These are phyloP conservation scores for Poterioochromonas sp. DNA, from an alignment of 352 stramenopile species.

Conservation along the genomic window DNA sequence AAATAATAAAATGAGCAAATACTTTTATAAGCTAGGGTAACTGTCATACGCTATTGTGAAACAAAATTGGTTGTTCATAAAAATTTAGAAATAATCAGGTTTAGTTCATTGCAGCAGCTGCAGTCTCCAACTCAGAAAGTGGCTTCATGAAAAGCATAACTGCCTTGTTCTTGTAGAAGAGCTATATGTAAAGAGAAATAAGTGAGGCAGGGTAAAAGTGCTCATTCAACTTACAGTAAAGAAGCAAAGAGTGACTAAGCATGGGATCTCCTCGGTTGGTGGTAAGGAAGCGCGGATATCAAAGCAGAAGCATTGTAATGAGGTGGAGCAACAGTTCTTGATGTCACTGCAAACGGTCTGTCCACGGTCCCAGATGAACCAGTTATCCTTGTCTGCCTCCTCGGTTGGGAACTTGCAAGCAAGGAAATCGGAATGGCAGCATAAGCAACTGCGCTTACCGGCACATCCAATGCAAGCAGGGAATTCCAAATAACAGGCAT, in stretches of 20 bases:
- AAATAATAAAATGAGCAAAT: background rate
- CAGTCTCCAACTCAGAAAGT: background rate
- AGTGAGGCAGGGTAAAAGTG: too few relatives aligned
- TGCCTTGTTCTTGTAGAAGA: background rate
- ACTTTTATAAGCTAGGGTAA: background rate
- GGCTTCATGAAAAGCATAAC: background rate
- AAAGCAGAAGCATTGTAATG: background rate
- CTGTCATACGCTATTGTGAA: too few relatives aligned
- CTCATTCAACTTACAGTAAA: conserved; percentile 6
- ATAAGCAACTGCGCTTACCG: background rate
- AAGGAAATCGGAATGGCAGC: background rate
- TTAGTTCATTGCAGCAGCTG: background rate
- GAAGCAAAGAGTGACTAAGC: conserved; percentile 1
- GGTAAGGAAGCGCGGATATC: background rate
- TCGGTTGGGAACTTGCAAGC: background rate
- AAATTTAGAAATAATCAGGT: too few relatives aligned
- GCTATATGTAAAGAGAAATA: too few relatives aligned
- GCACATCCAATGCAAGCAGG: background rate
- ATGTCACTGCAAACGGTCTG: background rate
- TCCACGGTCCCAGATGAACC: background rate
- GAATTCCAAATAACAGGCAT: background rate
- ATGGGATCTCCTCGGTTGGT: conserved; percentile 2
- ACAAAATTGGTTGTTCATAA: too few relatives aligned
- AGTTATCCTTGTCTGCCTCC: background rate
- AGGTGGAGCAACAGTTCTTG: background rate